Conservation (phyloP, 208 protist species). For the Crithidia mellificae region DNA sequence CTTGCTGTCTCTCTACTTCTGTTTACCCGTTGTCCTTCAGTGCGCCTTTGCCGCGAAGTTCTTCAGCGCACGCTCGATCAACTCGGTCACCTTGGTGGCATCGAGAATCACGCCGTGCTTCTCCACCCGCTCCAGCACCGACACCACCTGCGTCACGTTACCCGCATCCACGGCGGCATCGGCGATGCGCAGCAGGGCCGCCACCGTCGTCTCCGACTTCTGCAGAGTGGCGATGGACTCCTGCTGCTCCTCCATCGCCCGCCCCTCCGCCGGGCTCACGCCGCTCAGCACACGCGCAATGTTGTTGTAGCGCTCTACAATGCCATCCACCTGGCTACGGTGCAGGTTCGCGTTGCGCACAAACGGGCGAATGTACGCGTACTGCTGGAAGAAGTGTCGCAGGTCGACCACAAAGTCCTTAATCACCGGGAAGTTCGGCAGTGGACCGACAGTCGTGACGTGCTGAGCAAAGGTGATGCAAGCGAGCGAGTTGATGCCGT, state of each 20-base stretch:
- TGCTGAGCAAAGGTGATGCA: constrained; percentile 89
- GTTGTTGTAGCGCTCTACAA: constrained; percentile 78
- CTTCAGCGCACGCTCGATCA: constrained; percentile 69
- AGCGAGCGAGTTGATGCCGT: constrained; percentile 92
- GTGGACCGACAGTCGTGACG: constrained; percentile 81
- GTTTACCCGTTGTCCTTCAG: no score
- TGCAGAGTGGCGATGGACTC: constrained; percentile 12
- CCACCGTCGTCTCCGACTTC: constrained; percentile 32
- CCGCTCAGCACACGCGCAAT: constrained; percentile 66
- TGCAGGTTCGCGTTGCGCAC: constrained; percentile 87
- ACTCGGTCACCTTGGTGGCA: constrained; percentile 43
- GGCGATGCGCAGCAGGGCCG: constrained; percentile 49
- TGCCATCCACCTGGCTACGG: constrained; percentile 77
- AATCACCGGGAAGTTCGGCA: constrained; percentile 92
- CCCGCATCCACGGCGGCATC: constrained; percentile 71
- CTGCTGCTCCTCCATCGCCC: constrained; percentile 22
- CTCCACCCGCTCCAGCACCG: constrained; percentile 57
- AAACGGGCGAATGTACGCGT: constrained; percentile 89
- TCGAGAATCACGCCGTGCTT: constrained; percentile 52
- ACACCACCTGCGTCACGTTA: constrained; percentile 65
- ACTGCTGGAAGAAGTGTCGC: constrained; percentile 91
- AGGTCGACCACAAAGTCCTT: constrained; percentile 93
- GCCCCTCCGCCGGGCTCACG: constrained; percentile 46
- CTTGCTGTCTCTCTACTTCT: no score
- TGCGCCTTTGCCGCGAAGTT: constrained; percentile 52